Evolutionary conservation across 1,284 basidiomycete genomes (phyloP).

Genomic region (Pseudozyma flocculosa): DNA sequence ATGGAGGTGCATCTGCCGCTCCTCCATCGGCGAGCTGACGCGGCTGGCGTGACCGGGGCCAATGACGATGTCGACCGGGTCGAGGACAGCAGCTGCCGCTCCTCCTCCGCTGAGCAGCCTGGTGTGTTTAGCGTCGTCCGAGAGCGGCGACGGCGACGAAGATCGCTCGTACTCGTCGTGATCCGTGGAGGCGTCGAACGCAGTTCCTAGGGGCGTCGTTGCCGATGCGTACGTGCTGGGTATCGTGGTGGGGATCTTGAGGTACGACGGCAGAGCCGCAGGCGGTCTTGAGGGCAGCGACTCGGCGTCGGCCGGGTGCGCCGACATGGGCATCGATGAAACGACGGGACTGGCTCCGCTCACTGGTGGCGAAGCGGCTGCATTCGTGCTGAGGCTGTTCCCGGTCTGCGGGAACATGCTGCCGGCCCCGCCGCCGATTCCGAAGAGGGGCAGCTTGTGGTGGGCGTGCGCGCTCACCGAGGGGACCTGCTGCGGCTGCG

Average conservation of each 20-base stretch:
- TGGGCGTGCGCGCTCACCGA: conserved; percentile 11
- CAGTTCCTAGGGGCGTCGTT: conserved; percentile 15
- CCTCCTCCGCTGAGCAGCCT: conserved; percentile 25
- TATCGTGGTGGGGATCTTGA: conserved; percentile 55
- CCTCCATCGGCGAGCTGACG: conserved; percentile 35
- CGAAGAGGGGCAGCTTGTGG: conserved; percentile 18
- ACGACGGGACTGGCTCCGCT: conserved; percentile 27
- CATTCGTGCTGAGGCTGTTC: conserved; percentile 23
- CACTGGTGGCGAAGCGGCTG: conserved; percentile 23
- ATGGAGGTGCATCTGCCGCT: not conserved
- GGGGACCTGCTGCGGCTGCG: conserved; percentile 25
- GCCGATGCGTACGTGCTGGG: conserved; percentile 45
- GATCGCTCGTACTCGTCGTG: conserved; percentile 14
- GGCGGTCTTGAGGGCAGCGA: conserved; percentile 9
- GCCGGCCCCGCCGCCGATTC: conserved; percentile 13
- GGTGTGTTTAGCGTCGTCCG: conserved; percentile 10
- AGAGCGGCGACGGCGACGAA: conserved; percentile 23
- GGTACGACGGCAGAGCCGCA: conserved; percentile 51
- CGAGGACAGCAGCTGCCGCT: conserved; percentile 36
- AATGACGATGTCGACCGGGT: conserved; percentile 44
- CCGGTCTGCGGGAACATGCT: conserved; percentile 21
- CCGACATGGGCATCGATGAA: conserved; percentile 22
- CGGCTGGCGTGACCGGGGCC: conserved; percentile 42
- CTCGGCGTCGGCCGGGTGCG: conserved; percentile 6
- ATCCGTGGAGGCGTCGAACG: conserved; percentile 3